These are phyloP conservation scores for Lentinula sp. DNA, from an alignment of 768 basidiomycete genomes.

Conservation along the genomic window DNA sequence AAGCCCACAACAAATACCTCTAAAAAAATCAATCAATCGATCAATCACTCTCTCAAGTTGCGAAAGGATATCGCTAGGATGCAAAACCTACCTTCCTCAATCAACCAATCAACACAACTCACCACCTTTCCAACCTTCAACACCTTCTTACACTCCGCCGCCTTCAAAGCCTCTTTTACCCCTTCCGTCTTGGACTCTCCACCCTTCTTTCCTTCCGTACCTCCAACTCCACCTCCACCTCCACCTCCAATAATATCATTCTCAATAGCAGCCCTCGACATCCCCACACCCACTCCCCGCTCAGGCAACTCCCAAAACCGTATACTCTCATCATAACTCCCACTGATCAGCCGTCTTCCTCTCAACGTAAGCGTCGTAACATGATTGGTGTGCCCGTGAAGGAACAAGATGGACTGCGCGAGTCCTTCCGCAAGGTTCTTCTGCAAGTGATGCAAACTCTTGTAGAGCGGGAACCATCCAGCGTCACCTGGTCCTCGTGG, in stretches of 20 bases:
- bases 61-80: neutral
- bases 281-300: constrained; percentile 11
- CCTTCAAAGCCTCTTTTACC: constrained; percentile 20
- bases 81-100: constrained; percentile 57
- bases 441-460: constrained; percentile 79
- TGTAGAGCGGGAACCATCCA: constrained; percentile 56
- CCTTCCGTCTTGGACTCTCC: constrained; percentile 23
- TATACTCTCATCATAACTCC: constrained; percentile 89
- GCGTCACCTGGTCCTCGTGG: neutral
- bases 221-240: neutral
- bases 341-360: constrained; percentile 80
- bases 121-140: constrained; percentile 85
- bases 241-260: neutral
- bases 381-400: constrained; percentile 82
- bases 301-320: constrained; percentile 78
- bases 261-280: constrained; percentile 12
- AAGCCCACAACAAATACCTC: constrained; percentile 91
- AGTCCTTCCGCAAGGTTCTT: constrained; percentile 73
- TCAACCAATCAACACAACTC: constrained; percentile 82
- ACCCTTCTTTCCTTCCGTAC: constrained; percentile 28
- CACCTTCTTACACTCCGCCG: constrained; percentile 64
- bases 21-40: constrained; percentile 15
- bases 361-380: constrained; percentile 76
- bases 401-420: constrained; percentile 71
- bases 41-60: too few relatives aligned